These are phyloP conservation scores for Aspergillus awamori DNA, from an alignment of 2,329 filamentous ascomycete species.

Conservation along the genomic window DNA sequence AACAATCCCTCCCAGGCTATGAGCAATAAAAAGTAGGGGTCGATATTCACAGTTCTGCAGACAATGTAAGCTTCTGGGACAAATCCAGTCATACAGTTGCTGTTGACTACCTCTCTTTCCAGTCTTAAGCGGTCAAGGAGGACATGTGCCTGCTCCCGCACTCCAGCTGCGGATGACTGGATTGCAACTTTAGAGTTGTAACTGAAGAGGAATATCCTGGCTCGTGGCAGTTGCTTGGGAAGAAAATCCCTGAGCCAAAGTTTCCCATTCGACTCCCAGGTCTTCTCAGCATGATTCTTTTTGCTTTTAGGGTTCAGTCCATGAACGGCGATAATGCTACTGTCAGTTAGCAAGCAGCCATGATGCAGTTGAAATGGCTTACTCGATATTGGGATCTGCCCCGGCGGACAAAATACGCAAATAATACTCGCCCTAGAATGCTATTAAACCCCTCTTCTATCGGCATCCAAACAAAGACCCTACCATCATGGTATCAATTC, in stretches of 20 bases:
- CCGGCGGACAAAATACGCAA: constrained; percentile 16
- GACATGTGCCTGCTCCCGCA: constrained; percentile 25
- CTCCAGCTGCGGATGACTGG: constrained; percentile 24
- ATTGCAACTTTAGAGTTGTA: constrained; percentile 33
- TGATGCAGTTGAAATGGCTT: not conserved
- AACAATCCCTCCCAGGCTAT: constrained; percentile 34
- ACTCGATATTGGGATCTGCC: constrained; percentile 16
- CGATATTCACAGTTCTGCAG: constrained; percentile 15
- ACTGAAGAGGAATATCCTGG: constrained; percentile 29
- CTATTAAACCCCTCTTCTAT: not conserved
- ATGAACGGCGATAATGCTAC: constrained; percentile 28
- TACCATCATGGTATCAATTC: constrained; percentile 4
- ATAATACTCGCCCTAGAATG: constrained; percentile 4
- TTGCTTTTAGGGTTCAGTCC: constrained; percentile 26
- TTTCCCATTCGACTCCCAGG: constrained; percentile 24
- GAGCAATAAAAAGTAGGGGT: constrained; percentile 32
- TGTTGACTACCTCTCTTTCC: constrained; percentile 14
- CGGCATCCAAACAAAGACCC: not conserved
- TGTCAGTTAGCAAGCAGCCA: not conserved
- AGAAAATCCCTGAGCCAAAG: constrained; percentile 27
- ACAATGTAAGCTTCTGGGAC: not conserved
- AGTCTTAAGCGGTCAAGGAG: constrained; percentile 23
- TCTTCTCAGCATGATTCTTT: constrained; percentile 20
- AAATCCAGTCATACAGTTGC: not conserved
- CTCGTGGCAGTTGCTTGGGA: constrained; percentile 24